Evolutionary conservation across 441 rosid species (phyloP), one percentile per base, ranked within the genome.

Genomic region (Macaranga tanarius): DNA sequence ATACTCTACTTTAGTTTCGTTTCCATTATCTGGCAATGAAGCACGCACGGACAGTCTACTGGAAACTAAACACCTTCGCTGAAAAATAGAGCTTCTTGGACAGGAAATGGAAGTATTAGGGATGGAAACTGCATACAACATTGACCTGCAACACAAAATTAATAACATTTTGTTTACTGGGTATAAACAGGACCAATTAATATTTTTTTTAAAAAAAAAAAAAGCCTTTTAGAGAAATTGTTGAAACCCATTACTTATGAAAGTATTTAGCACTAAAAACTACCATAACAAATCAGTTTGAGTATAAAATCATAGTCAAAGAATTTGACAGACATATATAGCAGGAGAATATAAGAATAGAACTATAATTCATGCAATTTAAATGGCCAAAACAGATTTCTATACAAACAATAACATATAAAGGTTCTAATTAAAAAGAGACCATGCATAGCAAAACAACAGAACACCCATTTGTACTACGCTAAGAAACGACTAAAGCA

Each of bases 1-100:
- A 60, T 87, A 94, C 81, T 94, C 99, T 73, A 87, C 80, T 83
- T 86, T 79, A 78, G 81, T 82, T 67, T 85, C 77, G 60, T 82
- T 82, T 74, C 60, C 67, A 23, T 72, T 73, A 67, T 72, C 80
- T 0, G 83, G 73, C 72, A 73, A 56, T 0, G 86, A 84, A 44
- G 95, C 90, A 69, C 71, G 82, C 38, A 87, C 65, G 40, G 71
- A 73, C 67, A 85, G 71, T 77, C 79, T 83, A 28, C 73, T 68
- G 2, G 78, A 78, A 67, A 61, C 80, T 59, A 60, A 56, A 62
- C 40, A 75, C 76, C 70, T 86, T 63, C 45, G 83, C 40, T 61
- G 77, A 67, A 77, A 78, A 26, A 34, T 62, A 19, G 76, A 79
- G 62, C 65, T 84, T 79, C 66, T 69, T 10, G 83, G 81, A 76